Percentiles rank a stretch among this genome's conserved stretches.
Evolutionary conservation across 2,329 filamentous ascomycete species (phyloP).

Genomic region (Calycina herbarum): DNA sequence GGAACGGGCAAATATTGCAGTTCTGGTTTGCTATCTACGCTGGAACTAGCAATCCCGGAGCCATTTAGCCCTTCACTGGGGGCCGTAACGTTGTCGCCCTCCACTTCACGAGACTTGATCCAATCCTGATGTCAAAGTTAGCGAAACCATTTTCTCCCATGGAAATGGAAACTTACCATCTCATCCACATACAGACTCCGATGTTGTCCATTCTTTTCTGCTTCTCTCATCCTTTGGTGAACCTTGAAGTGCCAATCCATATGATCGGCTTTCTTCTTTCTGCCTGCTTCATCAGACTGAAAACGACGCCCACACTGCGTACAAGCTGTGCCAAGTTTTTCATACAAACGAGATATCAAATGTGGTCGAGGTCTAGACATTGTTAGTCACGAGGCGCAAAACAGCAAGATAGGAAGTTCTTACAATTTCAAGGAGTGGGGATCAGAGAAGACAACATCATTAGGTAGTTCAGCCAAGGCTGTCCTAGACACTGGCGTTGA

Average conservation of each 20-base stretch:
- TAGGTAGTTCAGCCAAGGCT: slow-evolving; percentile 35
- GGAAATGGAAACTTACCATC: slow-evolving; percentile 54
- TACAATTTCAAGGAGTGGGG: slow-evolving; percentile 73
- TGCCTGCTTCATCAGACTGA: slow-evolving; percentile 71
- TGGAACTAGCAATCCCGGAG: slow-evolving; percentile 42
- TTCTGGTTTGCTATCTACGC: slow-evolving; percentile 48
- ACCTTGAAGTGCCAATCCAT: slow-evolving; percentile 99
- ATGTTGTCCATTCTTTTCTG: slow-evolving; percentile 81
- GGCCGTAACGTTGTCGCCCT: slow-evolving; percentile 60
- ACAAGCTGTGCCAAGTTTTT: slow-evolving; percentile 81
- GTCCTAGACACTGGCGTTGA: slow-evolving; percentile 31
- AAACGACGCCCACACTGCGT: slow-evolving; percentile 91
- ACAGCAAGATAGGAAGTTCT: slow-evolving; percentile 37
- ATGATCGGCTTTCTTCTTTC: slow-evolving; percentile 83
- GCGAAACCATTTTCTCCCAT: neutral
- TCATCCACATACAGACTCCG: slow-evolving; percentile 95
- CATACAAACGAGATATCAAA: slow-evolving; percentile 73
- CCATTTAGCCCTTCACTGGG: slow-evolving; percentile 42
- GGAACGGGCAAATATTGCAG: slow-evolving; percentile 79
- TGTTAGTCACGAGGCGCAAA: slow-evolving; percentile 20
- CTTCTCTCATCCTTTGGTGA: slow-evolving; percentile 84
- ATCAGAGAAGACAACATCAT: slow-evolving; percentile 57
- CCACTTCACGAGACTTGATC: slow-evolving; percentile 79
- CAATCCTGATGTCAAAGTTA: slow-evolving; percentile 66
- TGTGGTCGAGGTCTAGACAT: slow-evolving; percentile 66